Evolutionary conservation across 257 asterid genomes (phyloP), one percentile per base, ranked within the genome.

Genomic region (Ehretia macrophylla): DNA sequence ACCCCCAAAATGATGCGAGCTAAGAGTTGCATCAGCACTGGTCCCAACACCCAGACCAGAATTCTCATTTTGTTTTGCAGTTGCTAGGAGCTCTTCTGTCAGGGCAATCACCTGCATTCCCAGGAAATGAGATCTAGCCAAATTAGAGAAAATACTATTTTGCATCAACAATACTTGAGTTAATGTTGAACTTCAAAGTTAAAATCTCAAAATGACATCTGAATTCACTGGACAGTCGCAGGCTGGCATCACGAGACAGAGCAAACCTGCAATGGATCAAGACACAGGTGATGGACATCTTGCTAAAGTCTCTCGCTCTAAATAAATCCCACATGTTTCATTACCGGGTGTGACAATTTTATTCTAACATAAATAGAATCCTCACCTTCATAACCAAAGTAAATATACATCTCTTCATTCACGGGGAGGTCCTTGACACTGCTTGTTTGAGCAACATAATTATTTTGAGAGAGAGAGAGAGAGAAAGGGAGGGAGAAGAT

Each of bases 201-300:
- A 82, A 81, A 81, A 84, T 83, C 85, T 66, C 86, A 80, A 79
- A 76, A 81, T 77, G 87, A 85, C 82, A 83, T 85, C 95, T 81
- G 84, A 83, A 85, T 77, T 82, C 85, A 79, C 75, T 82, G 69
- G 81, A 74, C 71, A 84, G 72, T 64, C 53, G 93, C 85, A 78
- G 70, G 84, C 86, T 68, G 95, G 86, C 94, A 86, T 79, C 99
- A 80, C 75, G 86, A 81, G 67, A 74, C 65, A 74, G 71, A 79
- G 89, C 86, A 83, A 67, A 88, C 99, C 97, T 86, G 96, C 99
- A 86, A 85, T 69, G 64, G 80, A 86, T 78, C 86, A 93, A 86
- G 88, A 84, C 77, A 86, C 75, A 66, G 81, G 85, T 85, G 95
- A 93, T 85, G 94, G 95, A 77, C 76, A 84, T 77, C 95, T 72